These are phyloP conservation scores for Kodamaea alishanica DNA, from an alignment of 1,139 yeast species.

Conservation along the genomic window DNA sequence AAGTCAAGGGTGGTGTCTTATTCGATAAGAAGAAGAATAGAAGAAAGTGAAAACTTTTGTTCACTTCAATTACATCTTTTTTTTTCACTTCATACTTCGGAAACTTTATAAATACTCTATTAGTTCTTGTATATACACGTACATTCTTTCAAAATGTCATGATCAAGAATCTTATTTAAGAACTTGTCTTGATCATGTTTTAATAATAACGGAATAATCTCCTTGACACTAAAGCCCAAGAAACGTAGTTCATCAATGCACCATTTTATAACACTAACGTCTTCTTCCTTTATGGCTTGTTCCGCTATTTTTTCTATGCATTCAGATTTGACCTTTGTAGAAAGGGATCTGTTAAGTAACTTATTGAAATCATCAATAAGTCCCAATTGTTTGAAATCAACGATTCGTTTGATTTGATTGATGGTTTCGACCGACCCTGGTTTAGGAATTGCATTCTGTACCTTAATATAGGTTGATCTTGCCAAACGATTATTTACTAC, in stretches of 20 bases:
- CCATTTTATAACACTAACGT: slow-evolving; percentile 28
- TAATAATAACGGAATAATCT: slow-evolving; percentile 13
- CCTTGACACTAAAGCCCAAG: slow-evolving; percentile 27
- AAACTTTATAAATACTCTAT: background rate
- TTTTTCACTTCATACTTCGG: background rate
- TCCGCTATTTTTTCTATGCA: slow-evolving; percentile 20
- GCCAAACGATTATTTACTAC: slow-evolving; percentile 9
- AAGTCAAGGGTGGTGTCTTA: slow-evolving; percentile 62
- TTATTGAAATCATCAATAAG: slow-evolving; percentile 15
- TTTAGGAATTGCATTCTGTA: slow-evolving; percentile 7
- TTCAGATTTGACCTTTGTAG: slow-evolving; percentile 11
- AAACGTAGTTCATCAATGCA: slow-evolving; percentile 30
- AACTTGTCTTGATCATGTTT: slow-evolving; percentile 8
- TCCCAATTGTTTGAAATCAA: slow-evolving; percentile 14
- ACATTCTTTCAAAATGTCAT: slow-evolving; percentile 4
- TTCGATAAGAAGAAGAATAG: slow-evolving; percentile 47
- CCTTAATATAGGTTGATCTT: slow-evolving; percentile 4
- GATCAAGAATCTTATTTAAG: slow-evolving; percentile 8
- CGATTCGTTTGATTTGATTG: slow-evolving; percentile 2
- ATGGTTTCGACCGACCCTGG: slow-evolving; percentile 4
- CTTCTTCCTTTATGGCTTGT: slow-evolving; percentile 24
- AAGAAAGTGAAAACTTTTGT: slow-evolving; percentile 14
- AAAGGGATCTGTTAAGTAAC: slow-evolving; percentile 10
- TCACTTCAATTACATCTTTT: background rate
- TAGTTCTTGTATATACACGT: slow-evolving; percentile 1